A percentile compares a stretch with the other conserved stretches of the same genome.
These are phyloP conservation scores for Tetraselmis chui DNA, from an alignment of 139 green algal species.

Conservation along the genomic window DNA sequence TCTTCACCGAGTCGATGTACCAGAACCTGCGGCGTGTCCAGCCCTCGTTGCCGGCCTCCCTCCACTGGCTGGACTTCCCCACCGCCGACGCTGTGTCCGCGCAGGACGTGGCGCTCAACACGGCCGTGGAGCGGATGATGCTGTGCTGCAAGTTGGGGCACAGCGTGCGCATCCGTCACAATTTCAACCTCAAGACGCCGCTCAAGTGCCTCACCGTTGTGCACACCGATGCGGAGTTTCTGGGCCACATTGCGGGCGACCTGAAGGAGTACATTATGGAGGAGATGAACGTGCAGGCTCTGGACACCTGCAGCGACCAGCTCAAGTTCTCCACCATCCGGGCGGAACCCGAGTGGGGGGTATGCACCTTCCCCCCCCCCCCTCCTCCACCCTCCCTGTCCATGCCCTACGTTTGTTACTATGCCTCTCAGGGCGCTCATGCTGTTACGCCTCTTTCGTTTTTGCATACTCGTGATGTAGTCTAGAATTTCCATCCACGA, in stretches of 20 bases:
- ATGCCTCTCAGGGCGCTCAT: no score
- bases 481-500: no score
- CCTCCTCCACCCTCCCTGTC: no score
- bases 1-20: conserved; percentile 98
- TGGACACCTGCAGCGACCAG: conserved; percentile 70
- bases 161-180: conserved; percentile 73
- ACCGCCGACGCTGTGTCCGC: not conserved
- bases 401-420: no score
- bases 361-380: not conserved
- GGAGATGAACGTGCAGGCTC: conserved; percentile 79
- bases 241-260: conserved; percentile 77
- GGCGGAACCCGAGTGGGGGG: conserved; percentile 79
- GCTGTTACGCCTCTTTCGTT: no score
- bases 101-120: conserved; percentile 50
- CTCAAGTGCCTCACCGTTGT: conserved; percentile 73
- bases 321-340: conserved; percentile 61
- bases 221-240: conserved; percentile 71
- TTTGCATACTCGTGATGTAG: no score
- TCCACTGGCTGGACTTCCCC: conserved; percentile 88
- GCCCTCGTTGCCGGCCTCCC: conserved; percentile 41
- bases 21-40: conserved; percentile 76
- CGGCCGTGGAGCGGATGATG: conserved; percentile 79
- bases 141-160: conserved; percentile 62
- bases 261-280: conserved; percentile 83
- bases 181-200: conserved; percentile 77